Conservation (phyloP, 1,139 yeast species). For the Martiniozyma asiatica region DNA sequence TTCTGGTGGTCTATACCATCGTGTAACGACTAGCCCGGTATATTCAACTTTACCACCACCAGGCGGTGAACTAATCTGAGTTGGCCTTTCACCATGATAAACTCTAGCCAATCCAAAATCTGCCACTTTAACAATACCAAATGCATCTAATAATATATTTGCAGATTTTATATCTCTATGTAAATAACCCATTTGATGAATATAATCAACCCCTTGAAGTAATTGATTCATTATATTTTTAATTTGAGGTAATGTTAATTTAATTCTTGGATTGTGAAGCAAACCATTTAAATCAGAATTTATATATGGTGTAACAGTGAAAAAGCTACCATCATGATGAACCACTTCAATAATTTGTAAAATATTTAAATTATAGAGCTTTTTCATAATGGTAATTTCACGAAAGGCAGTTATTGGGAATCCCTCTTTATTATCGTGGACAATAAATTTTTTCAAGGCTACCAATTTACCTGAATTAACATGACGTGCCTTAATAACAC, state of each 20-base stretch:
- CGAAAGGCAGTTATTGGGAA: slow-evolving; percentile 94
- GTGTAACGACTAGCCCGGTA: slow-evolving; percentile 85
- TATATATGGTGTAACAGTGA: slow-evolving; percentile 90
- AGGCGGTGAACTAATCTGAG: slow-evolving; percentile 34
- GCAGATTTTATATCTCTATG: slow-evolving; percentile 96
- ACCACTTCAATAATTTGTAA: slow-evolving; percentile 77
- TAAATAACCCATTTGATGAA: slow-evolving; percentile 59
- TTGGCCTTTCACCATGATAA: slow-evolving; percentile 55
- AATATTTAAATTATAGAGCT: slow-evolving; percentile 57
- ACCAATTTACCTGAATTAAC: slow-evolving; percentile 43
- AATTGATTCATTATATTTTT: slow-evolving; percentile 79
- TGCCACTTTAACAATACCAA: slow-evolving; percentile 75
- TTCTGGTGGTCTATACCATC: slow-evolving; percentile 98
- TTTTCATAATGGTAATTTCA: slow-evolving; percentile 76
- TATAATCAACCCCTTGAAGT: slow-evolving; percentile 65
- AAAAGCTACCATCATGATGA: slow-evolving; percentile 56
- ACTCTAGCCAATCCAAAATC: slow-evolving; percentile 88
- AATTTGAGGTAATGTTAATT: slow-evolving; percentile 51
- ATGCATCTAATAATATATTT: slow-evolving; percentile 65
- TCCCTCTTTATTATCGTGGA: slow-evolving; percentile 80
- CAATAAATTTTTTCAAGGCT: slow-evolving; percentile 74
- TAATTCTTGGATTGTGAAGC: slow-evolving; percentile 71
- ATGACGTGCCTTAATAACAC: slow-evolving; percentile 46
- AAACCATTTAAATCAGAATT: slow-evolving; percentile 87
- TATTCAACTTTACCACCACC: slow-evolving; percentile 73